These are phyloP conservation scores for Xeromyces bisporus DNA, from an alignment of 495 filamentous ascomycete species.

Conservation along the genomic window DNA sequence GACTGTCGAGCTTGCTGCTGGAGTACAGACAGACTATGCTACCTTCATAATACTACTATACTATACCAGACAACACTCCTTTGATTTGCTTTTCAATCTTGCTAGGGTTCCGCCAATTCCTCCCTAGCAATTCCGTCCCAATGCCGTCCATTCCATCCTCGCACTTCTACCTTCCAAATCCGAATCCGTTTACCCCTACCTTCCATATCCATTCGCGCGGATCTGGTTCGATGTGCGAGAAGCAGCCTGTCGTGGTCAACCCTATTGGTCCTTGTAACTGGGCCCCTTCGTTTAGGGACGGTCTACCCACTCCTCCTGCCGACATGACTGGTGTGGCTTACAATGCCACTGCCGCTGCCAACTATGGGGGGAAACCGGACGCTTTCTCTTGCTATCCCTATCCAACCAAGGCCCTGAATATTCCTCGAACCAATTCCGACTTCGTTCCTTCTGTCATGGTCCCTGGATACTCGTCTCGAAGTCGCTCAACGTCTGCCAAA, in stretches of 20 bases:
- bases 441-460: slow-evolving; percentile 12
- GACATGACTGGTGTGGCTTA: slow-evolving; percentile 34
- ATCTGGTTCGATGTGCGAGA: not conserved
- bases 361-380: slow-evolving; percentile 18
- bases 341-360: slow-evolving; percentile 19
- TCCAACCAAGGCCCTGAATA: slow-evolving; percentile 15
- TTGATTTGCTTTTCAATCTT: no score
- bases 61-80: no score
- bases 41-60: no score
- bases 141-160: not conserved
- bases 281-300: slow-evolving; percentile 29
- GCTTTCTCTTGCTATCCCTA: slow-evolving; percentile 14
- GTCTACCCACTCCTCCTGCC: slow-evolving; percentile 32
- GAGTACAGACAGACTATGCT: no score
- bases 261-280: slow-evolving; percentile 2
- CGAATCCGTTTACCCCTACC: not conserved
- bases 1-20: no score
- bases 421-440: slow-evolving; percentile 11
- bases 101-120: no score
- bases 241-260: not conserved
- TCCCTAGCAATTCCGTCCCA: no score
- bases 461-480: slow-evolving; percentile 13
- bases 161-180: not conserved
- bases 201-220: not conserved
- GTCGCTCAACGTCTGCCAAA: slow-evolving; percentile 9